Base-by-base conservation (phyloP, 2,329 filamentous ascomycete species). In the Talaromyces albobiverticillius region DNA sequence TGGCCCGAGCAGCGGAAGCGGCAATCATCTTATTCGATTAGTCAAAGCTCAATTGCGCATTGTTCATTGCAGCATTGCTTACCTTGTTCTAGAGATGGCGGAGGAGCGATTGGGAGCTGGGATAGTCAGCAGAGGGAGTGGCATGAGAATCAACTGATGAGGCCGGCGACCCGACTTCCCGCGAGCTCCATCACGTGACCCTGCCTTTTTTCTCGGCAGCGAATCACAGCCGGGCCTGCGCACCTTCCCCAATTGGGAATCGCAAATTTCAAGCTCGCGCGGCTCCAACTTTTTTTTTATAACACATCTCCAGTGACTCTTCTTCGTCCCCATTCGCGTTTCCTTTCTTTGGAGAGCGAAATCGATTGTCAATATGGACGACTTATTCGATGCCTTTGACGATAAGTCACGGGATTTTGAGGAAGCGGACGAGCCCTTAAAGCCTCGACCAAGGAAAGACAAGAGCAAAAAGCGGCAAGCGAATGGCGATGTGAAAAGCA, bases 391-490 rank as follows among this genome's bases (percentile, higher is more conserved):
- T 63, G 88, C 91, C 54, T 93, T 94, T 66, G 86, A 91, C 60
- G 85, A 88, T 64, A 79, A 81, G 67, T 77, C 83, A 46, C 69
- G 78, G 68, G 78, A 80, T 60, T 54, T 60, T 53, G 57, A 61
- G 57, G 54, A 64, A 50, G 60, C 64, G 31, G 70, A 69, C 61
- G 58, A 62, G 62, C 57, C 61, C 45, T 54, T 62, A 45, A 72
- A 70, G 58, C 61, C 61, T 57, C 72, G 68, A 57, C 59, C 68
- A 46, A 79, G 74, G 63, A 82, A 79, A 63, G 82, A 86, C 60
- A 84, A 82, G 71, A 88, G 78, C 75, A 94, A 91, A 76, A 96
- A 96, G 81, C 84, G 91, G 72, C 89, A 90, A 71, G 86, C 87
- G 36, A 92, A 91, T 69, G 90, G 90, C 58, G 82, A 84, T 56